phyloP scores from a whole-genome alignment of 495 filamentous ascomycete genomes.

The Lasiosphaeris hirsuta region DNA sequence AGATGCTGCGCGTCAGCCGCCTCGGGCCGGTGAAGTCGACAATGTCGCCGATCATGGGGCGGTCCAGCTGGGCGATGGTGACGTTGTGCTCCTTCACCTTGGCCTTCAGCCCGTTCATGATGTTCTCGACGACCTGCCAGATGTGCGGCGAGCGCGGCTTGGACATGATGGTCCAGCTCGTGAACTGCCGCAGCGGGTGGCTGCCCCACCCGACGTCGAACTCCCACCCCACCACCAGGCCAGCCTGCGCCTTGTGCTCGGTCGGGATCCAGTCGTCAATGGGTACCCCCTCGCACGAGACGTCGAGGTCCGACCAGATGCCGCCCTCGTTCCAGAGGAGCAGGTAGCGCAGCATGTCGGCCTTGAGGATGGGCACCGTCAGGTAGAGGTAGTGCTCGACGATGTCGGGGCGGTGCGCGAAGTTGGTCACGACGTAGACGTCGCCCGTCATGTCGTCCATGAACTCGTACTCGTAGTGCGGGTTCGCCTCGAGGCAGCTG shows the following conservation, averaged over 20 bases:
- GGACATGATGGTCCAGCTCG: constrained; percentile 12
- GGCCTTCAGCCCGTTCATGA: neutral
- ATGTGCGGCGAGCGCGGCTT: constrained; percentile 4
- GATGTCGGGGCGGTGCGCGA: constrained; percentile 4
- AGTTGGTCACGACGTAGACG: neutral
- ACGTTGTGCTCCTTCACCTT: neutral
- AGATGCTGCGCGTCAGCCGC: constrained; percentile 6
- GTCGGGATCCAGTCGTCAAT: constrained; percentile 10
- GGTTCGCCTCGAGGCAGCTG: constrained; percentile 10
- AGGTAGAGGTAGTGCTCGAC: constrained; percentile 8
- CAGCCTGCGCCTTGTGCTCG: neutral
- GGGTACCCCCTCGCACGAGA: constrained; percentile 8
- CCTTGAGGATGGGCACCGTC: constrained; percentile 12
- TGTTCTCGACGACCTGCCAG: constrained; percentile 11
- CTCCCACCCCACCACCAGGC: constrained; percentile 16
- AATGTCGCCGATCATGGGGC: constrained; percentile 11
- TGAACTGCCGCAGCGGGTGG: constrained; percentile 11
- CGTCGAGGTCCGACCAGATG: constrained; percentile 17
- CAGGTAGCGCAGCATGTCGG: constrained; percentile 17
- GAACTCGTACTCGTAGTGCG: constrained; percentile 9
- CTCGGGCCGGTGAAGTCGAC: constrained; percentile 12
- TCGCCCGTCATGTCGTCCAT: constrained; percentile 9
- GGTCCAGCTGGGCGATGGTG: neutral
- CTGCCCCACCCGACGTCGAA: constrained; percentile 15
- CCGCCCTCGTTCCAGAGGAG: constrained; percentile 16